A percentile compares a stretch with the other conserved stretches of the same genome.
Conservation (phyloP, 2,329 filamentous ascomycete species). For the Venturiaceae sp. region DNA sequence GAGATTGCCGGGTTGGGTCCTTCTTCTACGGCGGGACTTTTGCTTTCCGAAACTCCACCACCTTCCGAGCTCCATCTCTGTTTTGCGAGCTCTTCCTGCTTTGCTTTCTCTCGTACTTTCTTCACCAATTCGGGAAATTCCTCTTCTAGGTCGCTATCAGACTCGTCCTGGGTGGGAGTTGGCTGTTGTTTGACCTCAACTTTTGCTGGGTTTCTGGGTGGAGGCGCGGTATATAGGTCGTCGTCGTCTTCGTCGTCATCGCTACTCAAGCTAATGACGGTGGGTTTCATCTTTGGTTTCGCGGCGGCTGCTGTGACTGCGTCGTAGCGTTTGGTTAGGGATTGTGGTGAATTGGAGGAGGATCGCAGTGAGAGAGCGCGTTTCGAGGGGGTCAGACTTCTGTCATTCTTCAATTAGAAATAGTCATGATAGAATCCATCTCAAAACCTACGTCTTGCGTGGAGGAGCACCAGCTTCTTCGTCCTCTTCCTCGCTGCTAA, state of each 20-base stretch:
- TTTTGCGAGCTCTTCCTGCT: conserved; percentile 4
- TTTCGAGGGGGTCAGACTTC: background rate
- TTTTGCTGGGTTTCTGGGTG: background rate
- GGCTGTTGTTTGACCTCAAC: background rate
- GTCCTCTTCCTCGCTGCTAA: conserved; percentile 1
- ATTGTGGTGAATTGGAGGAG: background rate
- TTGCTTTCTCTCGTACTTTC: background rate
- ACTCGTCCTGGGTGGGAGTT: background rate
- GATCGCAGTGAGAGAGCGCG: background rate
- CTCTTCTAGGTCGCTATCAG: background rate
- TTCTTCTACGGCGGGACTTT: conserved; percentile 8
- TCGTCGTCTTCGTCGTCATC: conserved; percentile 9
- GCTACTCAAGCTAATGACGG: background rate
- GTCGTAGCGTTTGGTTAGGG: conserved; percentile 2
- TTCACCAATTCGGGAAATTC: background rate
- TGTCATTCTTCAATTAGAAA: too few species aligned
- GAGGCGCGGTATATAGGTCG: background rate
- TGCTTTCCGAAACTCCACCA: background rate
- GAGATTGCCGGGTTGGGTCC: conserved; percentile 42
- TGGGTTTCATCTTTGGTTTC: background rate
- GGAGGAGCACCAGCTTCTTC: background rate
- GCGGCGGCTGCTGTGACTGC: background rate
- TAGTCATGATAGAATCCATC: background rate
- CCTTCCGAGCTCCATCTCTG: conserved; percentile 6
- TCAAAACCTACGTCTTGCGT: background rate